These are phyloP conservation scores for Globisporangium irregulare DNA, from an alignment of 352 stramenopile species.

Conservation along the genomic window DNA sequence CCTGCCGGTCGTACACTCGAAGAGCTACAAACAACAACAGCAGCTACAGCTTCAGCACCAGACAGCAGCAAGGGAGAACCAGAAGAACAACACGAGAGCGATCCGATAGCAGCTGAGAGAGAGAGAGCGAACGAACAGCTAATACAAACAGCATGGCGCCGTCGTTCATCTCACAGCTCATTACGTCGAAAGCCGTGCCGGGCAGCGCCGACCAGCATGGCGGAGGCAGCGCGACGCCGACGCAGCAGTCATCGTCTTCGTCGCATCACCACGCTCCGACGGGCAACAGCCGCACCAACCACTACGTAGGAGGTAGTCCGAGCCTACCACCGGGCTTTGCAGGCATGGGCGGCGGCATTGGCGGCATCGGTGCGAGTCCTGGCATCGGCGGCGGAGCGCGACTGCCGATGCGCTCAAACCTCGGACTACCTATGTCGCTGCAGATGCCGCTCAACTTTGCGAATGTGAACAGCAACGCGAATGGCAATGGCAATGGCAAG, in stretches of 20 bases:
- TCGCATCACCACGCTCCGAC: neutral
- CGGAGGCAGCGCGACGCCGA: neutral
- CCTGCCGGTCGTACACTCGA: neutral
- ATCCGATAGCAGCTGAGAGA: neutral
- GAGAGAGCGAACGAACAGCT: neutral
- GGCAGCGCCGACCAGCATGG: conserved; percentile 8
- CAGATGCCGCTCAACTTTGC: conserved; percentile 22
- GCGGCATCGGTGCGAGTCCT: conserved; percentile 12
- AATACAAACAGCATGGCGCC: conserved; percentile 2
- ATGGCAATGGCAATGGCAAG: neutral
- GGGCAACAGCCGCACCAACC: conserved; percentile 6
- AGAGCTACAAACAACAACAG: conserved; percentile 2
- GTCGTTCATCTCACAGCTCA: conserved; percentile 24
- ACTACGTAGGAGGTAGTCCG: neutral
- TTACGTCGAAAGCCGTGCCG: conserved; percentile 18
- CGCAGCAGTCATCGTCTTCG: neutral
- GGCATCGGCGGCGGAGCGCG: conserved; percentile 7
- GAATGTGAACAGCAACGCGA: conserved; percentile 2
- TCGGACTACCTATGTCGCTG: conserved; percentile 19
- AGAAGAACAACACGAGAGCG: neutral
- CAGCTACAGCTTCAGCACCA: neutral
- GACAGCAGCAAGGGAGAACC: neutral
- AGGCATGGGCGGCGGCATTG: conserved; percentile 12
- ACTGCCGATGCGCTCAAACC: conserved; percentile 18
- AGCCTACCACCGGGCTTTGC: conserved; percentile 9